Evolutionary conservation across 2,329 filamentous ascomycete species (phyloP), one percentile per base, ranked within the genome.

Genomic region (Acarospora socialis): DNA sequence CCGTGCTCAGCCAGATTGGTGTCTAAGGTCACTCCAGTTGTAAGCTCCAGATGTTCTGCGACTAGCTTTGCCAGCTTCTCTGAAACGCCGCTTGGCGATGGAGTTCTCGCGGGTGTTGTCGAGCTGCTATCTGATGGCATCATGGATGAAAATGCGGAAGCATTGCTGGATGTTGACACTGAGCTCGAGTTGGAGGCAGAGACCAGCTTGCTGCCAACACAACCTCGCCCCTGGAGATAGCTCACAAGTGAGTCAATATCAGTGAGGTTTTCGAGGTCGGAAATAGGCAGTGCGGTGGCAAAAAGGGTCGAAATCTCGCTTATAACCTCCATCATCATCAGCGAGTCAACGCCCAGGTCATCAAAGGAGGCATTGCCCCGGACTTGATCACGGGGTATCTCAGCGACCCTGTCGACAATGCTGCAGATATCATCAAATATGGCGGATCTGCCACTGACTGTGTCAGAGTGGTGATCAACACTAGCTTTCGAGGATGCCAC

Each of bases 281-380:
- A 10, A n/a, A 1, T n/a, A 3, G 3, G 13, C 5, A 38, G 27
- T 10, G 23, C 21, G n/a, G 32, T 13, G 5, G 24, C 22, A 27
- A 62, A 57, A 2, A 39, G 35, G 2, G 23, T 23, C 28, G 55
- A 48, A 3, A 63, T 43, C 27, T 62, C 60, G 5, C 43, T 43
- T 0, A 43, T 43, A 34, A 63, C 36, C 39, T 65, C 60, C 48
- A 57, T 63, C 1, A 45, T 52, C 50, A 61, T 55, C 2, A 65
- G 44, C 2, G 60, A 65, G 41, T 64, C 60, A 23, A 65, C 60
- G 4, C 61, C 61, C 5, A 65, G 32, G 21, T 63, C 56, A 7
- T 32, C 32, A 14, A 42, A 30, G n/a, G 27, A 24, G 4, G 30
- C 29, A 1, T 26, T 31, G 3, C 13, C 3, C n/a, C 35, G 25